phyloP scores from a whole-genome alignment of 768 basidiomycete genomes.

The Amanita muscaria region DNA sequence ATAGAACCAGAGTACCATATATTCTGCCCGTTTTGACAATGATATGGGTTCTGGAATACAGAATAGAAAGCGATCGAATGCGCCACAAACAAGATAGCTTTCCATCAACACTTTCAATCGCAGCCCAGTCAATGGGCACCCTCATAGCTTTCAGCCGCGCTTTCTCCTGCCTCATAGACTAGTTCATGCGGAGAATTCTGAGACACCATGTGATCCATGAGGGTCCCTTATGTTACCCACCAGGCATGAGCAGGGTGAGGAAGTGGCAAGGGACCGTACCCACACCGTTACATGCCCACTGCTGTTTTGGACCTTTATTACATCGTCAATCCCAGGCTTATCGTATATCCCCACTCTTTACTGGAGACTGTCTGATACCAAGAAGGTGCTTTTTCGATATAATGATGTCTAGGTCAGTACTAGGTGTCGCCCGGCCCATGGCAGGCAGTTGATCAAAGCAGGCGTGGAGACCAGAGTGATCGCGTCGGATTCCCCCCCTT shows the following conservation, averaged over 20 bases:
- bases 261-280: not conserved
- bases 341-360: not conserved
- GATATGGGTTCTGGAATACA: no score
- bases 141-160: not conserved
- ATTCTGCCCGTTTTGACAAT: no score
- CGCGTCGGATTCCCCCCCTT: conserved; percentile 42
- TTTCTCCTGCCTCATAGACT: not conserved
- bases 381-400: not conserved
- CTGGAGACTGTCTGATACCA: not conserved
- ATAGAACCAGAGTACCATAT: not conserved
- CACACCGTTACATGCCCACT: not conserved
- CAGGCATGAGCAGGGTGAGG: conserved; percentile 5
- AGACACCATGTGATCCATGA: conserved; percentile 3
- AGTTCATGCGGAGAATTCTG: not conserved
- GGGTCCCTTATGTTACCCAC: conserved; percentile 1
- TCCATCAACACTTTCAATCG: no score
- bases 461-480: not conserved
- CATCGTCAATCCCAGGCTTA: not conserved
- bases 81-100: no score
- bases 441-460: no score
- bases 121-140: no score
- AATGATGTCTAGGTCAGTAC: not conserved
- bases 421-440: not conserved
- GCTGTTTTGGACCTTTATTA: no score
- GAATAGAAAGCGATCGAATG: no score